These are phyloP conservation scores for Rhizopogon salebrosus DNA, from an alignment of 768 basidiomycete genomes.

Conservation along the genomic window DNA sequence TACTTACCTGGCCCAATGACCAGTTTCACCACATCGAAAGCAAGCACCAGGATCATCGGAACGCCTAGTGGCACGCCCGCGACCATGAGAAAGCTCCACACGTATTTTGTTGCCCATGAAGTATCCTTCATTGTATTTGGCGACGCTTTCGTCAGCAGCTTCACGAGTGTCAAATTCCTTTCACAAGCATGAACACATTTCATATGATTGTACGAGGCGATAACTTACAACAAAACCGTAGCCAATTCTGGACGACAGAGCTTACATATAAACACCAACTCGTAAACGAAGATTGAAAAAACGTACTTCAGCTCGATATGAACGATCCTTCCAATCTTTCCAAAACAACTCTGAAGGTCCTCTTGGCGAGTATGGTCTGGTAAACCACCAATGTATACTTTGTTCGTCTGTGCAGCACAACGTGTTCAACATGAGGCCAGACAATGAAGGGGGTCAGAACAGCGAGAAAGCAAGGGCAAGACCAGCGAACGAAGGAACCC, in stretches of 20 bases:
- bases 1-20: constrained; percentile 84
- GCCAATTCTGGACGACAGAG: constrained; percentile 50
- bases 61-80: constrained; percentile 75
- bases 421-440: constrained; percentile 55
- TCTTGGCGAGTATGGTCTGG: constrained; percentile 84
- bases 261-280: constrained; percentile 10
- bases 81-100: constrained; percentile 81
- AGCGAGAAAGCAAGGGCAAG: constrained; percentile 40
- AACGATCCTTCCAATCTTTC: constrained; percentile 71
- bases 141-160: constrained; percentile 82
- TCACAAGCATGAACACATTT: constrained; percentile 6
- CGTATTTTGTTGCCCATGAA: constrained; percentile 94
- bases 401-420: constrained; percentile 81
- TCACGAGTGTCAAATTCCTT: constrained; percentile 82
- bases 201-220: neutral
- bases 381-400: constrained; percentile 88
- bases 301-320: constrained; percentile 83
- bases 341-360: constrained; percentile 82
- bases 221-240: constrained; percentile 84
- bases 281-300: constrained; percentile 5
- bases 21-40: constrained; percentile 80
- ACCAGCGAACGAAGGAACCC: constrained; percentile 23
- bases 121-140: constrained; percentile 82
- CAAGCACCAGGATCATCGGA: constrained; percentile 85
- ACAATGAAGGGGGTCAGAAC: constrained; percentile 43